Conservation (phyloP, 1,139 yeast genomes). For the Candida glucosophila region DNA sequence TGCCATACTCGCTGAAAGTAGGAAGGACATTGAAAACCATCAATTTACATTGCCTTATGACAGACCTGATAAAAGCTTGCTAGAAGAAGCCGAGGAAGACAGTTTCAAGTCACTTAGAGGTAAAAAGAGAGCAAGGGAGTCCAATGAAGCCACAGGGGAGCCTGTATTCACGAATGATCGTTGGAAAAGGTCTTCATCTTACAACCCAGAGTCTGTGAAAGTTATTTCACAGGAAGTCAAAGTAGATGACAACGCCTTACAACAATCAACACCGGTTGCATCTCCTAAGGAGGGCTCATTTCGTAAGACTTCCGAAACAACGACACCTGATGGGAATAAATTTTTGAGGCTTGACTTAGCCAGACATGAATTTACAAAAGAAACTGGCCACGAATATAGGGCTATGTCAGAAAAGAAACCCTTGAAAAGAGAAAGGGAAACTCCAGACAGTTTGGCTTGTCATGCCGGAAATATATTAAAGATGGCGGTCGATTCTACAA, state of each 20-base stretch:
- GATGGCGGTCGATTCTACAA: conserved; percentile 43
- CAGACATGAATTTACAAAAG: background rate
- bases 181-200: too few relatives aligned
- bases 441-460: conserved; percentile 29
- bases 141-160: too few relatives aligned
- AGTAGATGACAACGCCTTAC: conserved; percentile 2
- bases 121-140: too few relatives aligned
- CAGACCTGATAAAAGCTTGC: too few relatives aligned
- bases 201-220: too few relatives aligned
- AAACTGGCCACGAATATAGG: background rate
- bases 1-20: conserved; percentile 17
- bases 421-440: conserved; percentile 1
- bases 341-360: conserved; percentile 14
- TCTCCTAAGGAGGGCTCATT: conserved; percentile 9
- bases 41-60: conserved; percentile 15
- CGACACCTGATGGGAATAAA: conserved; percentile 3
- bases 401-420: conserved; percentile 1
- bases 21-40: conserved; percentile 10
- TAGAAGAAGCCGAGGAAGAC: too few relatives aligned
- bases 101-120: too few relatives aligned
- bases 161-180: too few relatives aligned
- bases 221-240: too few relatives aligned
- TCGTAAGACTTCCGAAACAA: conserved; percentile 9
- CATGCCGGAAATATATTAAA: conserved; percentile 41
- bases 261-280: conserved; percentile 17